These are phyloP conservation scores for Taiozyma sp. DNA, from an alignment of 1,139 yeast genomes.

Conservation along the genomic window DNA sequence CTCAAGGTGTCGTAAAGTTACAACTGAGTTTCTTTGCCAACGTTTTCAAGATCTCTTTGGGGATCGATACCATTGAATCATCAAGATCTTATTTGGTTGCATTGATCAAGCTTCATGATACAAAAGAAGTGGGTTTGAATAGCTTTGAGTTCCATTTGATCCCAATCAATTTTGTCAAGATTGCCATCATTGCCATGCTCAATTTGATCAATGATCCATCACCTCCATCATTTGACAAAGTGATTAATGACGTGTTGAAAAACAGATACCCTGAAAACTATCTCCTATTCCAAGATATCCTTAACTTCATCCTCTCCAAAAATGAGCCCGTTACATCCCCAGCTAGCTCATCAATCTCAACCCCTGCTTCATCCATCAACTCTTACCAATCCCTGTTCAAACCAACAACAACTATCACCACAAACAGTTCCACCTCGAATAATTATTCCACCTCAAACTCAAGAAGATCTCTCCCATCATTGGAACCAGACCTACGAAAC, in stretches of 20 bases:
- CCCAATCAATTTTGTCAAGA: constrained; percentile 22
- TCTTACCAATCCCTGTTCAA: neutral
- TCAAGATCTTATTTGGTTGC: constrained; percentile 5
- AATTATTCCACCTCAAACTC: neutral
- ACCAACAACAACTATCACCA: neutral
- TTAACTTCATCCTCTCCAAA: constrained; percentile 6
- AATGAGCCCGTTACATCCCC: constrained; percentile 1
- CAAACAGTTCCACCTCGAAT: neutral
- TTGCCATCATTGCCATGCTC: constrained; percentile 16
- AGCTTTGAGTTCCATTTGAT: constrained; percentile 23
- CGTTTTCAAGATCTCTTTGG: constrained; percentile 16
- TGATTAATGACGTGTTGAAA: constrained; percentile 14
- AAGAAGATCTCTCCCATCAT: neutral
- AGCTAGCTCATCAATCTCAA: neutral
- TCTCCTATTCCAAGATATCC: constrained; percentile 17
- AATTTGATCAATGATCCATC: constrained; percentile 7
- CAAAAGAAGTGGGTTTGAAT: constrained; percentile 20
- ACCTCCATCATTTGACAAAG: constrained; percentile 11
- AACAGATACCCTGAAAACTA: constrained; percentile 23
- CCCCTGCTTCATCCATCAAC: neutral
- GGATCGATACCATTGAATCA: constrained; percentile 4
- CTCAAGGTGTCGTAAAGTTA: constrained; percentile 7
- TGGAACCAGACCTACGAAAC: neutral
- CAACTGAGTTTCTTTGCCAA: constrained; percentile 20
- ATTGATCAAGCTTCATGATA: constrained; percentile 12